These are phyloP conservation scores for Globisporangium radiosum DNA, from an alignment of 352 stramenopile species.

Conservation along the genomic window DNA sequence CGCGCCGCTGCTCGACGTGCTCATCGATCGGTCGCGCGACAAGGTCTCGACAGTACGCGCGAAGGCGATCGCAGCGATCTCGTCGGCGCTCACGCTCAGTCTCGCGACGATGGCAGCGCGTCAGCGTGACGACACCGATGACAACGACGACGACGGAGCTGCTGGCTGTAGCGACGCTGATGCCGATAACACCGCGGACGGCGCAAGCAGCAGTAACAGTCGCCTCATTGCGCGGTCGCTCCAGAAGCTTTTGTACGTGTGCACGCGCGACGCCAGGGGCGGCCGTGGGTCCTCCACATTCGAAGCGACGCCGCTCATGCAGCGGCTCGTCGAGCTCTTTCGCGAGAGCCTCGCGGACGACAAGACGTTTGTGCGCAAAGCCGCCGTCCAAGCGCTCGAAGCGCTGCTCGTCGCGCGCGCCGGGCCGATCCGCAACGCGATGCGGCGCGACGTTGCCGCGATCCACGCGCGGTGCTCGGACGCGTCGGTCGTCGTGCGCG, in stretches of 20 bases:
- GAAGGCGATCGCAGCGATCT: conserved; percentile 76
- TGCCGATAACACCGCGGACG: neutral
- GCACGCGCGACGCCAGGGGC: conserved; percentile 15
- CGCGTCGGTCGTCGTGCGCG: conserved; percentile 65
- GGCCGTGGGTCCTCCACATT: conserved; percentile 17
- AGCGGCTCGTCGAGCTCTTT: conserved; percentile 63
- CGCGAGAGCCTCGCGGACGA: conserved; percentile 68
- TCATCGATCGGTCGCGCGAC: conserved; percentile 69
- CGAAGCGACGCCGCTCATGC: conserved; percentile 62
- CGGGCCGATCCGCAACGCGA: conserved; percentile 38
- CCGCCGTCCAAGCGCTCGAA: conserved; percentile 72
- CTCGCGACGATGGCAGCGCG: conserved; percentile 25
- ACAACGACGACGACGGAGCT: conserved; percentile 3
- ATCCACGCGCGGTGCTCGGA: conserved; percentile 75
- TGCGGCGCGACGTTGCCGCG: conserved; percentile 62
- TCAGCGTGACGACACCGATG: conserved; percentile 9
- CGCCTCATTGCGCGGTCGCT: conserved; percentile 42
- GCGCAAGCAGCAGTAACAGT: conserved; percentile 1
- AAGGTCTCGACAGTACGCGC: conserved; percentile 75
- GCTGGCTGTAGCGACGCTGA: neutral
- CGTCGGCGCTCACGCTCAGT: conserved; percentile 45
- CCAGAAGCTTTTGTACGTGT: conserved; percentile 41
- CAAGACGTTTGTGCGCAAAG: conserved; percentile 78
- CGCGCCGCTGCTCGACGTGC: conserved; percentile 50
- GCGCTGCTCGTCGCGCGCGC: conserved; percentile 54